These are phyloP conservation scores for Polysphondylium violaceum DNA, from an alignment of 78 protist species.

Conservation along the genomic window DNA sequence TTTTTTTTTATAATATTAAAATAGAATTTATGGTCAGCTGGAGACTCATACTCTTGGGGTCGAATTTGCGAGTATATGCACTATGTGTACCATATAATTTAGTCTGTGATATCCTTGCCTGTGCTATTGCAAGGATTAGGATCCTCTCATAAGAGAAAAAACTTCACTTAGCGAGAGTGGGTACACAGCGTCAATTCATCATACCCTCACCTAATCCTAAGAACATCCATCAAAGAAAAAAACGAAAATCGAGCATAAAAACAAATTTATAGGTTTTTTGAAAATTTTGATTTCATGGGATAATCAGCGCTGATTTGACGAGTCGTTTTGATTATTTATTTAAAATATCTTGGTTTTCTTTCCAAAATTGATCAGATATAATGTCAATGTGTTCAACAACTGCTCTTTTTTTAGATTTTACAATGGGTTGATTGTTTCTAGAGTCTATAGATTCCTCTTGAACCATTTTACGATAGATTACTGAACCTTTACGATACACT, in stretches of 20 bases:
- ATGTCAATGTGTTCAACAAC: constrained; percentile 69
- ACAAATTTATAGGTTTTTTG: too few species aligned
- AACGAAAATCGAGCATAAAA: too few species aligned
- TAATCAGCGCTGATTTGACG: too few species aligned
- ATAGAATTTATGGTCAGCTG: constrained; percentile 2
- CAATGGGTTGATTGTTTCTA: constrained; percentile 2
- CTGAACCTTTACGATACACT: constrained; percentile 91
- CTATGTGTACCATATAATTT: too few species aligned
- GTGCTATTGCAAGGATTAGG: too few species aligned
- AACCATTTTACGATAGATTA: constrained; percentile 50
- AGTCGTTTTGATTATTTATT: constrained; percentile 3
- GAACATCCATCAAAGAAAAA: too few species aligned
- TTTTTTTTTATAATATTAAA: neutral
- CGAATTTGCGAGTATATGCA: neutral
- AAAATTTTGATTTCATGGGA: too few species aligned
- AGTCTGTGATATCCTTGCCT: too few species aligned
- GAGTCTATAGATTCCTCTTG: constrained; percentile 13
- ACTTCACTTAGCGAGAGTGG: too few species aligned
- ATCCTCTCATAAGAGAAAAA: too few species aligned
- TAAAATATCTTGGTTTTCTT: constrained; percentile 74
- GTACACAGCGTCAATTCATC: too few species aligned
- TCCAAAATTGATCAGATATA: constrained; percentile 85
- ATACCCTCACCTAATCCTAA: too few species aligned
- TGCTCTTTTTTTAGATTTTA: constrained; percentile 63
- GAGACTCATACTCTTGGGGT: neutral